Evolutionary conservation across 495 filamentous ascomycete genomes (phyloP), one percentile per base, ranked within the genome.

Genomic region (Xylaria scruposa): DNA sequence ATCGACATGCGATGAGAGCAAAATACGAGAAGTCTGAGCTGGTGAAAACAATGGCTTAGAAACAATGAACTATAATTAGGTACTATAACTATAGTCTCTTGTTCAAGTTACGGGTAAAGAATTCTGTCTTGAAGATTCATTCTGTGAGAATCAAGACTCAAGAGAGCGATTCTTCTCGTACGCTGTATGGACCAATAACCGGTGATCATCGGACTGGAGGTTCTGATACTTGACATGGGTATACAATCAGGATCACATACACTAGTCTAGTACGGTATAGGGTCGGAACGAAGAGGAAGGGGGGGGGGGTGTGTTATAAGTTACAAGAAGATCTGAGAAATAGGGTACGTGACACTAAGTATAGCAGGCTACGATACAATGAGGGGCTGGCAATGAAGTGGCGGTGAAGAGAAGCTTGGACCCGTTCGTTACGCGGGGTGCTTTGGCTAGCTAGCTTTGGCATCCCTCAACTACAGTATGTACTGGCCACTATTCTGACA

Each of bases 191-290:
- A 69, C 71, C 68, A 79, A 78, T 71, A 78, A 75, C 73, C 74
- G 78, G 68, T 73, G 75, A 77, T 79, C 77, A 76, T 76, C 77
- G 75, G 77, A 76, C 77, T 76, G 73, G 75, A 74, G 72, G 70
- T 72, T 74, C 69, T 72, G 75, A 72, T 70, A 72, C 71, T 33
- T 70, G 70, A 73, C 72, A 36, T 36, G 54, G 29, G 46, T 67
- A n/a, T 17, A 69, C 40, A 8, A 51, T 31, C 24, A 66, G 63
- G 63, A 66, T 66, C 33, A 65, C 62, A 49, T 29, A 65, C 60
- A 24, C 60, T 40, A 63, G 42, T 26, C 8, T 44, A n/a, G 62
- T 33, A 8, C 21, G 8, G n/a, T 54, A 42, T 21, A 66, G 46
- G 26, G n/a, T 54, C 70, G 75, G 70, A 42, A 42, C 38, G 38